phyloP scores from a whole-genome alignment of 2,329 filamentous ascomycete species.

The Apiospora aurea region DNA sequence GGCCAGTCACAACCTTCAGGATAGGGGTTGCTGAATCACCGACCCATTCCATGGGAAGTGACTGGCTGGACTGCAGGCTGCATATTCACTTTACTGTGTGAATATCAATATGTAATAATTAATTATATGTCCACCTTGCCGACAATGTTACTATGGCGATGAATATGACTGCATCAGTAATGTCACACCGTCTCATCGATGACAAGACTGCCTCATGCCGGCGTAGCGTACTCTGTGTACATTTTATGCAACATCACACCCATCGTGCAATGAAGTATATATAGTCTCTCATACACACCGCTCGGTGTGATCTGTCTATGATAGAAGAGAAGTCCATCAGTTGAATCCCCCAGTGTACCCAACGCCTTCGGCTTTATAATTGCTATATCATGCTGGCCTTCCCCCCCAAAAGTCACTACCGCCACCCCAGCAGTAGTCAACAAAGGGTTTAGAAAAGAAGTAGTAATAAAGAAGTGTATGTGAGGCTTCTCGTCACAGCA shows the following conservation, averaged over 20 bases:
- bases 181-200: not conserved
- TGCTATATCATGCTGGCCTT: constrained; percentile 18
- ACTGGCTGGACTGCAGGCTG: not conserved
- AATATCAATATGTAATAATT: not conserved
- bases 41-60: not conserved
- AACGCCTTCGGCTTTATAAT: constrained; percentile 17
- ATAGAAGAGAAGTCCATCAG: constrained; percentile 1
- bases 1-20: not conserved
- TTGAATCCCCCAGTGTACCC: constrained; percentile 4
- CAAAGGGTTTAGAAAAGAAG: not conserved
- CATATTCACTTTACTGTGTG: too few species aligned
- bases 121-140: too few species aligned
- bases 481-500: not conserved
- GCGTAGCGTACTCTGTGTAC: not conserved
- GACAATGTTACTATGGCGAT: not conserved
- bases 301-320: constrained; percentile 4
- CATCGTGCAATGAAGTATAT: not conserved
- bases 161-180: not conserved
- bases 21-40: not conserved
- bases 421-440: not conserved
- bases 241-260: not conserved
- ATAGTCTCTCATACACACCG: not conserved
- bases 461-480: not conserved
- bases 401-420: not conserved
- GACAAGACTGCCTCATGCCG: not conserved